Conservation (phyloP, 2,329 filamentous ascomycete genomes). For the Xylariales sp. region DNA sequence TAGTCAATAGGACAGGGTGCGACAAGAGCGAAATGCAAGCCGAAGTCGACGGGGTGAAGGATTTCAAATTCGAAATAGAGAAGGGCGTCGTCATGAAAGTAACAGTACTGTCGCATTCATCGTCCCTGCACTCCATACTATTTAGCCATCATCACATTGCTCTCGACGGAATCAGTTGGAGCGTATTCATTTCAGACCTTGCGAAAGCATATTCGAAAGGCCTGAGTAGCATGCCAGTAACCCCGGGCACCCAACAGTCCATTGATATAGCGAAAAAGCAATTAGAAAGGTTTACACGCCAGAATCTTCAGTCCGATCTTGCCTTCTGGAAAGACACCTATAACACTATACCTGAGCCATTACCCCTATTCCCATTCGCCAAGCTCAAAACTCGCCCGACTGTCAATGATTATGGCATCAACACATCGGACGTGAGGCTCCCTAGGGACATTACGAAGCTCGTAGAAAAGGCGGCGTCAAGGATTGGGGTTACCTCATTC, state of each 20-base stretch:
- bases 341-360: not conserved
- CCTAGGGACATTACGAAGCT: not conserved
- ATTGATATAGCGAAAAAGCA: conserved; percentile 24
- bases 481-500: conserved; percentile 48
- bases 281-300: too few relatives aligned
- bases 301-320: not conserved
- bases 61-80: conserved; percentile 20
- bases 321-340: not conserved
- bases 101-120: not conserved
- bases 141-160: conserved; percentile 28
- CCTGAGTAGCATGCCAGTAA: not conserved
- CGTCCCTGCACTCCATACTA: not conserved
- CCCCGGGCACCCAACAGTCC: not conserved
- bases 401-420: not conserved
- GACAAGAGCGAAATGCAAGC: not conserved
- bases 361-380: conserved; percentile 22
- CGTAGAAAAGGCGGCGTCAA: not conserved
- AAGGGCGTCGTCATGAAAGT: conserved; percentile 10
- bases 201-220: not conserved
- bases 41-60: not conserved
- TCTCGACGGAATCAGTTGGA: conserved; percentile 17
- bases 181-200: not conserved
- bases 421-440: not conserved
- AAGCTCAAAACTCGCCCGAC: not conserved
- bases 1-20: not conserved